These are phyloP conservation scores for Aspergillus hancockii DNA, from an alignment of 495 filamentous ascomycete species.

Conservation along the genomic window DNA sequence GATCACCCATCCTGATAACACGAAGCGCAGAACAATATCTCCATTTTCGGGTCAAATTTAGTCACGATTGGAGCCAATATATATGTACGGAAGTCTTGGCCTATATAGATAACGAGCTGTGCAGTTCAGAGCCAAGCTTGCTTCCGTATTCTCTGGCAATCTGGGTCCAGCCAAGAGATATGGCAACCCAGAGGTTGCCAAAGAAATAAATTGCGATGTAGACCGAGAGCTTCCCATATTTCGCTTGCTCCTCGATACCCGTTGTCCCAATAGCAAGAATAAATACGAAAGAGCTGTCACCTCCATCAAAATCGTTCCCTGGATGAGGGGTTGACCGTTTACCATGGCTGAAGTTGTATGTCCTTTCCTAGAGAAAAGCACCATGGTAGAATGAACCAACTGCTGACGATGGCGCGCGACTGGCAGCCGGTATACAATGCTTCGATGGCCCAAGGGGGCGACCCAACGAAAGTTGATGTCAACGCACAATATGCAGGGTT, in stretches of 20 bases:
- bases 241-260: not conserved
- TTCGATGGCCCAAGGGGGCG: slow-evolving; percentile 46
- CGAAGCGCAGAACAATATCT: not conserved
- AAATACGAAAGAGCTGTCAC: not conserved
- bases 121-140: not conserved
- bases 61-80: not conserved
- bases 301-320: not conserved
- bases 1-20: not conserved
- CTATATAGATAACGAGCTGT: not conserved
- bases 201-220: slow-evolving; percentile 1
- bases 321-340: not conserved
- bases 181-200: not conserved
- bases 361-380: not conserved
- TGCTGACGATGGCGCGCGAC: not conserved
- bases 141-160: not conserved
- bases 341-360: not conserved
- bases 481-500: slow-evolving; percentile 51
- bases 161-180: slow-evolving; percentile 3
- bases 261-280: not conserved
- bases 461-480: slow-evolving; percentile 47
- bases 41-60: not conserved
- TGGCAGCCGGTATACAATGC: slow-evolving; percentile 41
- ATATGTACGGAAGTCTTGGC: slow-evolving; percentile 4
- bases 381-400: not conserved
- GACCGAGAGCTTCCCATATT: not conserved